These are phyloP conservation scores for Persicaria maculosa DNA, from an alignment of 148 eudicot species.

Conservation along the genomic window DNA sequence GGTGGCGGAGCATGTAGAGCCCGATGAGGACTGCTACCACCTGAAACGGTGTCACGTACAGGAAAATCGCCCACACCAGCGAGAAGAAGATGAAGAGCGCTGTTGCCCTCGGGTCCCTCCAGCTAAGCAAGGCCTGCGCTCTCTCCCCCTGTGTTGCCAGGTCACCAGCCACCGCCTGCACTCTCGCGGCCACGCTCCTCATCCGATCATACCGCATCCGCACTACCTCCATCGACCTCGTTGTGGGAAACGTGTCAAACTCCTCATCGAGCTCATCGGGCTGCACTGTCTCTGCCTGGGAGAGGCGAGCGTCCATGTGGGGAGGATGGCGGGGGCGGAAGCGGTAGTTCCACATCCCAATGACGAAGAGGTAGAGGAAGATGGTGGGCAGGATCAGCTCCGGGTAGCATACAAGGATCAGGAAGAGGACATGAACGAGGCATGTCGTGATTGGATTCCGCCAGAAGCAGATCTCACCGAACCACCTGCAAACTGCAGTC, in stretches of 20 bases:
- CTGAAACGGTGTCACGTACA: slow-evolving; percentile 90
- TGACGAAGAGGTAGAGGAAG: slow-evolving; percentile 78
- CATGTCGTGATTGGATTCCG: slow-evolving; percentile 76
- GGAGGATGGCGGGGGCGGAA: slow-evolving; percentile 73
- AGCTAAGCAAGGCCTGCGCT: slow-evolving; percentile 62
- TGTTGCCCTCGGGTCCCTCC: slow-evolving; percentile 95
- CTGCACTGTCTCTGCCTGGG: slow-evolving; percentile 68
- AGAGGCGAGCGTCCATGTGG: slow-evolving; percentile 83
- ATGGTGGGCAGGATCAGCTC: slow-evolving; percentile 77
- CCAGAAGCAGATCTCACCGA: slow-evolving; percentile 64
- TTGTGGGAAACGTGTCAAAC: slow-evolving; percentile 78
- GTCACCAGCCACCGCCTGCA: slow-evolving; percentile 80
- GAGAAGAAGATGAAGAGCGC: slow-evolving; percentile 72
- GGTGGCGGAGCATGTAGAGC: slow-evolving; percentile 72
- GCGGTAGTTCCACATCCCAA: slow-evolving; percentile 88
- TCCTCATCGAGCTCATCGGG: slow-evolving; percentile 90
- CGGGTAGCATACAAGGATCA: slow-evolving; percentile 85
- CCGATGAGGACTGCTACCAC: slow-evolving; percentile 61
- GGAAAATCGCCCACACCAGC: slow-evolving; percentile 58
- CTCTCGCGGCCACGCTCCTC: slow-evolving; percentile 65
- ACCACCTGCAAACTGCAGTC: slow-evolving; percentile 54
- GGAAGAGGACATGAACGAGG: slow-evolving; percentile 70
- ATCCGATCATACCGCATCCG: slow-evolving; percentile 76
- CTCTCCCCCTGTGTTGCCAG: slow-evolving; percentile 89
- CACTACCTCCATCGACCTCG: slow-evolving; percentile 48